Conservation (phyloP, 129 eudicot genomes). For the Chrysanthemum lavandulifolium region DNA sequence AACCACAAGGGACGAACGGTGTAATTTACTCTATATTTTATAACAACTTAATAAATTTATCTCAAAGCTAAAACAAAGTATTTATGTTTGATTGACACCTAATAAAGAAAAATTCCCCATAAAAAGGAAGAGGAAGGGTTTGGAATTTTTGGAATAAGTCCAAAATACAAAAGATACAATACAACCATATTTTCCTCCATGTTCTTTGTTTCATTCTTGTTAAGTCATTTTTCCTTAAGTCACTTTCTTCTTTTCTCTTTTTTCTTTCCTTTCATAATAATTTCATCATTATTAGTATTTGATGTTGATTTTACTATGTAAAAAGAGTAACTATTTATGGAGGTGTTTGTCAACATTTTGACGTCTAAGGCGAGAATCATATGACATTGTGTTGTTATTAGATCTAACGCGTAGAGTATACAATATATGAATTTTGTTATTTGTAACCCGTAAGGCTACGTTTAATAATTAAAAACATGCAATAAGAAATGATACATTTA, state of each 20-base stretch:
- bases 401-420: too few relatives aligned
- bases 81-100: constrained; percentile 18
- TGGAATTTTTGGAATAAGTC: constrained; percentile 28
- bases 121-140: constrained; percentile 4
- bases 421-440: too few relatives aligned
- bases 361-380: too few relatives aligned
- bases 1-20: too few relatives aligned
- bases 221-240: constrained; percentile 17
- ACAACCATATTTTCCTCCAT: constrained; percentile 18
- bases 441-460: too few relatives aligned
- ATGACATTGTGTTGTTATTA: too few relatives aligned
- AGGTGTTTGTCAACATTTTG: too few relatives aligned
- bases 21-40: too few relatives aligned
- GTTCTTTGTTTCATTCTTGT: constrained; percentile 32
- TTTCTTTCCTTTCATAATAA: constrained; percentile 16
- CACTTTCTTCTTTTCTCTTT: constrained; percentile 28
- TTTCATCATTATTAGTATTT: constrained; percentile 16
- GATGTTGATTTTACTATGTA: constrained; percentile 9
- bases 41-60: not conserved
- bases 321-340: not conserved
- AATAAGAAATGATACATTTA: too few relatives aligned
- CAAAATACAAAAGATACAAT: constrained; percentile 30
- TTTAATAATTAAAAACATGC: too few relatives aligned
- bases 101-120: constrained; percentile 11
- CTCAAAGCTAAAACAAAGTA: constrained; percentile 2